A percentile compares a stretch with the other conserved stretches of the same genome.
Conservation (phyloP, 352 stramenopile genomes). For the Pythium phragmiticola region DNA sequence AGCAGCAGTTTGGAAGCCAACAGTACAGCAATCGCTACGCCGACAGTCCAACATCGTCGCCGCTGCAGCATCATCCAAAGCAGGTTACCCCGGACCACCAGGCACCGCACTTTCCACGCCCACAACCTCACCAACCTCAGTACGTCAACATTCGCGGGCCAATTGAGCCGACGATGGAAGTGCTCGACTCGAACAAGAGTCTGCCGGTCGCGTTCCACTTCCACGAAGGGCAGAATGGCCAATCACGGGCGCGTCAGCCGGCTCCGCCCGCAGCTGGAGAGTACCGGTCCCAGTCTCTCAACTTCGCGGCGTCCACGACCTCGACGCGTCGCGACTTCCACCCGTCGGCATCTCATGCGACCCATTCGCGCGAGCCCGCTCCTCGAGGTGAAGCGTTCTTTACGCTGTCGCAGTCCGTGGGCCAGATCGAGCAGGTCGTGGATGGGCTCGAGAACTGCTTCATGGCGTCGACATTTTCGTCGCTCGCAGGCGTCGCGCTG, state of each 20-base stretch:
- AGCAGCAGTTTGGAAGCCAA: constrained; percentile 19
- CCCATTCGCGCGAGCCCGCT: not conserved
- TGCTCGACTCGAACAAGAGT: constrained; percentile 27
- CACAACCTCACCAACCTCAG: not conserved
- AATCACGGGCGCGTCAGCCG: not conserved
- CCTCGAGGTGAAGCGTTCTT: constrained; percentile 33
- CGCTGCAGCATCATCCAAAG: not conserved
- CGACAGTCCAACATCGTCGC: not conserved
- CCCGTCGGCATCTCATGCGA: not conserved
- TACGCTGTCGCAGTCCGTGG: constrained; percentile 42
- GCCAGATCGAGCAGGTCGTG: constrained; percentile 60
- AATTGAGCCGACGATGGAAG: constrained; percentile 27
- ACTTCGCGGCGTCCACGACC: not conserved
- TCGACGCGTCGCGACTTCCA: not conserved
- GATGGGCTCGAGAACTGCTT: constrained; percentile 54
- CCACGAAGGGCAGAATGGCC: constrained; percentile 22
- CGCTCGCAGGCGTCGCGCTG: constrained; percentile 38
- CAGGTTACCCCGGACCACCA: not conserved
- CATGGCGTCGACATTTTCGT: constrained; percentile 37
- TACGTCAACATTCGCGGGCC: constrained; percentile 6
- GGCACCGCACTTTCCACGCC: too few relatives aligned
- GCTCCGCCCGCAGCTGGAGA: not conserved
- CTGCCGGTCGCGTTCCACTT: constrained; percentile 67
- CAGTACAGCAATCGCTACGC: constrained; percentile 11
- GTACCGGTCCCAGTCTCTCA: too few relatives aligned